A percentile compares a stretch with the other conserved stretches of the same genome.
Evolutionary conservation across 1,284 basidiomycete genomes (phyloP).

Genomic region (Phenoliferia sp.): DNA sequence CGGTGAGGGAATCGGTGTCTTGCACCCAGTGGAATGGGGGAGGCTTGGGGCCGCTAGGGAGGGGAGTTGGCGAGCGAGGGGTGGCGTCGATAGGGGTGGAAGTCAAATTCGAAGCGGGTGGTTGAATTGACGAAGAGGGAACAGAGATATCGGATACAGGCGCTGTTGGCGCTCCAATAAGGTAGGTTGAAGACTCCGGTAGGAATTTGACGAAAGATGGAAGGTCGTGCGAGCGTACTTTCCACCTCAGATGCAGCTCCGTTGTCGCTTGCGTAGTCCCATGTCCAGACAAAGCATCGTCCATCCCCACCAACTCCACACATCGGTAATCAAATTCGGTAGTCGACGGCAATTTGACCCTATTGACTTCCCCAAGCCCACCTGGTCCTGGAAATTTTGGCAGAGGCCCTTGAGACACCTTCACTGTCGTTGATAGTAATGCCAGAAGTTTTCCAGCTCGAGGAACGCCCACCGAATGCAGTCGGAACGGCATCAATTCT

Average conservation of each 20-base stretch:
- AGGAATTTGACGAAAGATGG: conserved; percentile 60
- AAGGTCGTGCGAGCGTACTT: conserved; percentile 61
- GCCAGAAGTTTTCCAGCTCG: conserved; percentile 19
- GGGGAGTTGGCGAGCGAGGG: background rate
- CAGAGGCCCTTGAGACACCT: background rate
- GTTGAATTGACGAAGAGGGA: conserved; percentile 17
- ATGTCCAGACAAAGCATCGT: too few relatives aligned
- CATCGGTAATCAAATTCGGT: conserved; percentile 15
- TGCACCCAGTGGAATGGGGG: conserved; percentile 89
- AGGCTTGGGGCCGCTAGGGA: conserved; percentile 5
- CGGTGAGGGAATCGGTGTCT: conserved; percentile 69
- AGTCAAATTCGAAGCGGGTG: conserved; percentile 6
- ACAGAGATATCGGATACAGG: conserved; percentile 42
- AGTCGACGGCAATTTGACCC: conserved; percentile 11
- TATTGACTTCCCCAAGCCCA: background rate
- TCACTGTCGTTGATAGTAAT: conserved; percentile 11
- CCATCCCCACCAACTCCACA: background rate
- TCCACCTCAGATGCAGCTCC: conserved; percentile 55
- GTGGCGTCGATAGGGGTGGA: conserved; percentile 36
- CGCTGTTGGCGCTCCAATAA: conserved; percentile 56
- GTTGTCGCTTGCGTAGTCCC: conserved; percentile 36
- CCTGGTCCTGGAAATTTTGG: background rate
- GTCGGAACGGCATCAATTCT: conserved; percentile 54
- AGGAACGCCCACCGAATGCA: conserved; percentile 28
- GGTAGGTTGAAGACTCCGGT: conserved; percentile 48